Evolutionary conservation across 768 basidiomycete genomes (phyloP), one percentile per base, ranked within the genome.

Genomic region (Chalciporus chontae): DNA sequence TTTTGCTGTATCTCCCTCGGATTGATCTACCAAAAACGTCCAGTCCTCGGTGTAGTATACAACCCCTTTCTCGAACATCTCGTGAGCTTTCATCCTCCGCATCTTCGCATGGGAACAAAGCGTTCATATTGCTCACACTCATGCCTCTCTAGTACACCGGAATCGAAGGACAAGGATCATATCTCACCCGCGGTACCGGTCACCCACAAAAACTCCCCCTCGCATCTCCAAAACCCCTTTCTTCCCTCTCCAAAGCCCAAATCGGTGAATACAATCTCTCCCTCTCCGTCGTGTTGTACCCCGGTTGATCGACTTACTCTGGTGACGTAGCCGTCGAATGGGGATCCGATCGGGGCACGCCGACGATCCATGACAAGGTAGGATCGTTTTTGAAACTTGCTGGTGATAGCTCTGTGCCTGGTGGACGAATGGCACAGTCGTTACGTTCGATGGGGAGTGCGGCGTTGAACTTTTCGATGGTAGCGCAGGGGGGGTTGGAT

Each of bases 1-100:
- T 88, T 85, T 66, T 88, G 82, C 23, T 93, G 90, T 68, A 88
- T 94, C 65, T 96, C 94, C 15, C 80, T 98, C 45, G 94, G 94
- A 7, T 74, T 98, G 59, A 85, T 94, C 53, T 85, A 89, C 71
- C 76, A 85, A 51, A 84, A 84, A 54, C 76, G 80, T 7, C 91
- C 94, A 1, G 78, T 94, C 7, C 75, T 96, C 15, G 94, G 94
- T 1, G 93, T 98, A 36, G 85, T 97, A 53, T 95, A 84, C 73
- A 94, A 94, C 63, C 94, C 94, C 0, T 94, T 93, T 77, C 77
- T 94, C 47, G 80, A 91, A 54, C 82, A 94, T 45, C 75, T 95
- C 47, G 87, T 88, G 48, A 55, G 58, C 8, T 24, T 18, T 19
- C 5, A 26, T 34, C 39, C 26, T 14, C 5, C 26, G 3, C 11